These are phyloP conservation scores for Penicillium turbatum DNA, from an alignment of 495 filamentous ascomycete species.

Conservation along the genomic window DNA sequence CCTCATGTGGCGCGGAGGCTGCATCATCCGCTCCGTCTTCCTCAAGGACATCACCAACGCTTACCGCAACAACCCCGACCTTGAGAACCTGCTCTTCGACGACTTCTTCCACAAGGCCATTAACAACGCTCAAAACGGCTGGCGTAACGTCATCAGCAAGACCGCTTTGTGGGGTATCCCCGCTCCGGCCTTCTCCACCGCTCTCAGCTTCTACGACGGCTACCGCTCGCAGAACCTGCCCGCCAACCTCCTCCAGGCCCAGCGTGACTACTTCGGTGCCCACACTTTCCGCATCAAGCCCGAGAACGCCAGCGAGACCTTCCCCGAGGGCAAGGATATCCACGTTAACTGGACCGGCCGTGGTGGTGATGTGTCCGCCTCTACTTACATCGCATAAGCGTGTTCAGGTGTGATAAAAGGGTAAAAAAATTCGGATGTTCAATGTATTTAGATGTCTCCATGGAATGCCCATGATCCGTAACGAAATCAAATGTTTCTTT, in stretches of 20 bases:
- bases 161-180: constrained; percentile 90
- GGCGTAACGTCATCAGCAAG: constrained; percentile 93
- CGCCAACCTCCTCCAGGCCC: constrained; percentile 95
- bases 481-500: constrained; percentile 21
- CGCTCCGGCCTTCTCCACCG: constrained; percentile 91
- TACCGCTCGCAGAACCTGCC: constrained; percentile 93
- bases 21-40: constrained; percentile 99
- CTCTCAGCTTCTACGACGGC: constrained; percentile 95
- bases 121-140: constrained; percentile 90
- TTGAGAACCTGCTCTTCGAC: constrained; percentile 97
- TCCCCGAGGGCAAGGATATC: constrained; percentile 82
- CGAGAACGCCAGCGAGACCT: constrained; percentile 75
- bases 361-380: constrained; percentile 93
- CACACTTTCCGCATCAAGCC: constrained; percentile 99
- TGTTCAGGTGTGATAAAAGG: constrained; percentile 15
- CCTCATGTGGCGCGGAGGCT: constrained; percentile 99
- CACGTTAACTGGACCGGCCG: constrained; percentile 99
- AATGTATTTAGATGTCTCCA: constrained; percentile 34
- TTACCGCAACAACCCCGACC: constrained; percentile 89
- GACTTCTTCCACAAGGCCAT: constrained; percentile 99
- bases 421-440: constrained; percentile 24
- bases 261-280: constrained; percentile 98
- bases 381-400: constrained; percentile 90
- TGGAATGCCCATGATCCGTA: constrained; percentile 24
- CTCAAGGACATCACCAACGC: constrained; percentile 97